Evolutionary conservation across 352 stramenopile species (phyloP).

Genomic region (Phytophthora cryptogea): DNA sequence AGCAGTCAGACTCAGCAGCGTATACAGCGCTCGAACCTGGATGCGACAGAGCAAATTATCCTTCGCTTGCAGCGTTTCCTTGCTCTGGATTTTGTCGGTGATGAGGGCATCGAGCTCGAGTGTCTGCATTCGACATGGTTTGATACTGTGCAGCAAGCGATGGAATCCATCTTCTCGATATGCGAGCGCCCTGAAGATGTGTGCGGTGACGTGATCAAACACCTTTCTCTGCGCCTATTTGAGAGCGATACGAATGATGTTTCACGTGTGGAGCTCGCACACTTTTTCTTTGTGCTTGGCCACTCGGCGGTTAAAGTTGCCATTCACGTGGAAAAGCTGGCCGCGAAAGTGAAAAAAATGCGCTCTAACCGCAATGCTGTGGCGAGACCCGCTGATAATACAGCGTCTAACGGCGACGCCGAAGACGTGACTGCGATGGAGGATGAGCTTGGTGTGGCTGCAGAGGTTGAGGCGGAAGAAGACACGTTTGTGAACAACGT

Average conservation of each 20-base stretch:
- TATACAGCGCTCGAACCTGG: conserved; percentile 77
- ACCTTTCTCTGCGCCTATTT: conserved; percentile 66
- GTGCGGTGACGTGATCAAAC: conserved; percentile 71
- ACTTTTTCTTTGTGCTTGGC: conserved; percentile 96
- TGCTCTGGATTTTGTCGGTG: conserved; percentile 84
- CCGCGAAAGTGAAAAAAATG: conserved; percentile 82
- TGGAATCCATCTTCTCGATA: conserved; percentile 93
- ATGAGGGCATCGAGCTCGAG: conserved; percentile 51
- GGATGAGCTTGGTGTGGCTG: conserved; percentile 91
- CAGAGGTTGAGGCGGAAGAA: conserved; percentile 88
- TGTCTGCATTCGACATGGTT: conserved; percentile 88
- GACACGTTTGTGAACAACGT: conserved; percentile 93
- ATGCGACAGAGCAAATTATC: conserved; percentile 90
- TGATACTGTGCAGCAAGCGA: conserved; percentile 89
- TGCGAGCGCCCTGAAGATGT: conserved; percentile 90
- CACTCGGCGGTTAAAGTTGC: conserved; percentile 95
- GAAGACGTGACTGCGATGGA: conserved; percentile 91
- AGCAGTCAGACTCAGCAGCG: conserved; percentile 51
- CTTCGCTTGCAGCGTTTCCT: conserved; percentile 87
- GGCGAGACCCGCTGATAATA: conserved; percentile 23
- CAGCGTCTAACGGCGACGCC: conserved; percentile 35
- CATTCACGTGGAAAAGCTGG: conserved; percentile 94
- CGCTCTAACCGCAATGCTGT: conserved; percentile 67
- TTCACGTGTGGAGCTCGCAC: conserved; percentile 76
- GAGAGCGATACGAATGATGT: conserved; percentile 69